These are phyloP conservation scores for Neurospora sp. DNA, from an alignment of 495 filamentous ascomycete genomes.

Conservation along the genomic window DNA sequence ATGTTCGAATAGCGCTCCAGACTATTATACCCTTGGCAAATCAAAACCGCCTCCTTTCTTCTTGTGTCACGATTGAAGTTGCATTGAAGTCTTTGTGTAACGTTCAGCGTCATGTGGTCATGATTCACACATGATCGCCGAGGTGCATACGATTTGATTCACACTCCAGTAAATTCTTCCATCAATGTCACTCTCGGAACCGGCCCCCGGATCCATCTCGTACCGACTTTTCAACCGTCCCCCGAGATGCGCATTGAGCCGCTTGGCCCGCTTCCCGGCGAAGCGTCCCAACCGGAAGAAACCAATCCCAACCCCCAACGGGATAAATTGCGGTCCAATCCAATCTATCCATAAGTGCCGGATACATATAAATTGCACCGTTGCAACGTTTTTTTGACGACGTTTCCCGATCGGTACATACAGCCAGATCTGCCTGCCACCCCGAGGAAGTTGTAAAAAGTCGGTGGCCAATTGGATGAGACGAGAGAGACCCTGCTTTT, in stretches of 20 bases:
- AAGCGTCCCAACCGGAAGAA: background rate
- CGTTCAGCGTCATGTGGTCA: background rate
- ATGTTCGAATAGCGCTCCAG: background rate
- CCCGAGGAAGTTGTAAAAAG: slow-evolving; percentile 11
- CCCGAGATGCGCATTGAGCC: background rate
- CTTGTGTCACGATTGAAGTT: background rate
- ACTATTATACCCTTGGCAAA: background rate
- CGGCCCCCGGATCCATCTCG: background rate
- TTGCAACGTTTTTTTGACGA: background rate
- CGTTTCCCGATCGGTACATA: background rate
- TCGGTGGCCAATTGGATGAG: background rate
- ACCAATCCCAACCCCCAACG: background rate
- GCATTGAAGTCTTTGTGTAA: background rate
- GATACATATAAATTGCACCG: background rate
- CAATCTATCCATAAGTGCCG: background rate
- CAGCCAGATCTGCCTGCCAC: background rate
- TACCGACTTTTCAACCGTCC: background rate
- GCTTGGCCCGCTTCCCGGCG: background rate
- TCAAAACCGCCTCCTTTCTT: background rate
- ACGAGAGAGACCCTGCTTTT: background rate
- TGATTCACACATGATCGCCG: background rate
- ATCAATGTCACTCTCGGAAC: background rate
- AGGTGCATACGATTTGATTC: background rate
- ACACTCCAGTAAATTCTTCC: background rate
- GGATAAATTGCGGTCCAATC: background rate